A percentile compares a stretch with the other conserved stretches of the same genome.
Evolutionary conservation across 495 filamentous ascomycete species (phyloP).

Genomic region (Aspergillus egyptiacus): DNA sequence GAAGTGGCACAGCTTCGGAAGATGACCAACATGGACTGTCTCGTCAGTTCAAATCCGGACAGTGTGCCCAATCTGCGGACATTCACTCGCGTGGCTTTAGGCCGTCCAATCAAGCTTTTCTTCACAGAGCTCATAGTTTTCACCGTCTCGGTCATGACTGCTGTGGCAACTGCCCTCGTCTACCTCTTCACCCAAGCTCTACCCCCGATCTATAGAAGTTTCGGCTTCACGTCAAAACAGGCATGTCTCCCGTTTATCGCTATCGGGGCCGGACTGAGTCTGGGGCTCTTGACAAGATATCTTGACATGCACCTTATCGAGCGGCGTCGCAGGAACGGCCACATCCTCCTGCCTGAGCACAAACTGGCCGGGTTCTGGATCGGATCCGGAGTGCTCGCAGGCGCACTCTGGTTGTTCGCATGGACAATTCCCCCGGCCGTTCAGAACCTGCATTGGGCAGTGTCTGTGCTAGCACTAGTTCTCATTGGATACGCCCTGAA

Average conservation of each 20-base stretch:
- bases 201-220: conserved; percentile 38
- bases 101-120: conserved; percentile 40
- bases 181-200: conserved; percentile 52
- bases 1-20: conserved; percentile 28
- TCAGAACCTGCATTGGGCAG: conserved; percentile 33
- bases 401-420: conserved; percentile 46
- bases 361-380: conserved; percentile 46
- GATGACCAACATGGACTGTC: conserved; percentile 20
- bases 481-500: conserved; percentile 49
- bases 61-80: conserved; percentile 30
- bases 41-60: conserved; percentile 37
- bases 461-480: conserved; percentile 38
- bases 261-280: conserved; percentile 39
- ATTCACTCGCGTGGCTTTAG: conserved; percentile 37
- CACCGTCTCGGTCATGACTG: conserved; percentile 39
- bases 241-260: conserved; percentile 46
- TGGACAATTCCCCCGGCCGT: conserved; percentile 45
- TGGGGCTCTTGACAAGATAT: conserved; percentile 41
- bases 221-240: conserved; percentile 34
- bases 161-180: conserved; percentile 44
- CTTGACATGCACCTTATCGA: conserved; percentile 37
- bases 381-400: conserved; percentile 42
- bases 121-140: conserved; percentile 48
- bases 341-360: conserved; percentile 41
- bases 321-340: conserved; percentile 23